These are phyloP conservation scores for Madurella mycetomatis DNA, from an alignment of 2,329 filamentous ascomycete species.

Conservation along the genomic window DNA sequence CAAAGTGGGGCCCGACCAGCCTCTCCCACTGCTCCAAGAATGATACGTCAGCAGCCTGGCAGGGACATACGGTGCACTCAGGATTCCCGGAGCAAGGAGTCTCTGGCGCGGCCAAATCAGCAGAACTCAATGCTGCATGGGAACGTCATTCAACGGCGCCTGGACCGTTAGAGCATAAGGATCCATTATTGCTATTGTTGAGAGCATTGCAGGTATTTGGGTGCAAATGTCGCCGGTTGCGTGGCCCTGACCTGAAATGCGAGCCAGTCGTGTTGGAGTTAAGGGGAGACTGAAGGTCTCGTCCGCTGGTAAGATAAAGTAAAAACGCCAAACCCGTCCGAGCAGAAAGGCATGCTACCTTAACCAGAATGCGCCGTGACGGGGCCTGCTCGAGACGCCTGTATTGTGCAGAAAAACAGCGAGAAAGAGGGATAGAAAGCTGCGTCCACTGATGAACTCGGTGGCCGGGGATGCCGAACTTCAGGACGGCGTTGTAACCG, in stretches of 20 bases:
- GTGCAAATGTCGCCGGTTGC: no score
- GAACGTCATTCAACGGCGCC: no score
- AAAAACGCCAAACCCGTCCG: not conserved
- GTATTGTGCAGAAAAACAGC: not conserved
- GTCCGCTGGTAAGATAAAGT: not conserved
- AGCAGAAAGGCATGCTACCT: not conserved
- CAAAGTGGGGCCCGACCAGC: conserved; percentile 11
- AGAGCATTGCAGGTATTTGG: no score
- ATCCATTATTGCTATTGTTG: no score
- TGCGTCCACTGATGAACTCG: not conserved
- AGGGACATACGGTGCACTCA: no score
- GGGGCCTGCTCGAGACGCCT: not conserved
- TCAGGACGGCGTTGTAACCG: not conserved
- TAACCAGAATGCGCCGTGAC: not conserved
- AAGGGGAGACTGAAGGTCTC: not conserved
- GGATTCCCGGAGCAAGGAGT: no score
- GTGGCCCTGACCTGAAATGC: no score
- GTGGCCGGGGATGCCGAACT: not conserved
- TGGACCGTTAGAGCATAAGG: no score
- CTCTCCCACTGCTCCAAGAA: not conserved
- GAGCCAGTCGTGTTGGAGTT: no score
- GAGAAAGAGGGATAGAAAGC: not conserved
- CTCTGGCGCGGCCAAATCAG: no score
- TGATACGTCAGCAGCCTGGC: no score
- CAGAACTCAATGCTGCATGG: no score